Conservation (phyloP, 257 asterid genomes). For the Solanum ossicruentum region DNA sequence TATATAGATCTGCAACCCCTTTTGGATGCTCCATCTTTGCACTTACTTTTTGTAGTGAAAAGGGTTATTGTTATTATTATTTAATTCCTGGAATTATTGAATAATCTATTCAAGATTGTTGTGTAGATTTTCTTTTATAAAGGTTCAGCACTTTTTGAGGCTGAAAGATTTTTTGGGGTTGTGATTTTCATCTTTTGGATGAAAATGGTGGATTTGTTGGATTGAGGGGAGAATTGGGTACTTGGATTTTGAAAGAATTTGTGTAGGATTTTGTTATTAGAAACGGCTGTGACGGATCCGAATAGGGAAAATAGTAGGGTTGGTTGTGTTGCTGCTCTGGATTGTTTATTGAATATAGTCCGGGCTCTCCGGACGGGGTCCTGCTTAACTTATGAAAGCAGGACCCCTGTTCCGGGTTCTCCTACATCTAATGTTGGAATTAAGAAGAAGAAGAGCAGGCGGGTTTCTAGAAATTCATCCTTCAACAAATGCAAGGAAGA, state of each 20-base stretch:
- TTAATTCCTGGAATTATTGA: not conserved
- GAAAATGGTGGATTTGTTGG: not conserved
- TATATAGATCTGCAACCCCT: not conserved
- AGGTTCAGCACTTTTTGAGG: not conserved
- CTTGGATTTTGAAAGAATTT: not conserved
- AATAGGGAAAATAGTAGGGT: slow-evolving; percentile 29
- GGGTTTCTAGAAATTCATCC: slow-evolving; percentile 55
- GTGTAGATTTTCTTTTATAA: not conserved
- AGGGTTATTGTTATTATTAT: not conserved
- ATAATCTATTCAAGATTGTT: not conserved
- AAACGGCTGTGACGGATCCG: slow-evolving; percentile 48
- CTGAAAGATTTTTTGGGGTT: not conserved
- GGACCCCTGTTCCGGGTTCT: slow-evolving; percentile 72
- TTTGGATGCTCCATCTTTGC: not conserved
- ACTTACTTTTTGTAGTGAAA: not conserved
- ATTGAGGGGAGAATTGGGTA: not conserved
- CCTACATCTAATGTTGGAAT: slow-evolving; percentile 25
- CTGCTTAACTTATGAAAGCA: slow-evolving; percentile 83
- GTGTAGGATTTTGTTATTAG: not conserved
- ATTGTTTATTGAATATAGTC: slow-evolving; percentile 67
- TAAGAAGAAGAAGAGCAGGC: slow-evolving; percentile 39
- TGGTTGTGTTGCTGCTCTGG: slow-evolving; percentile 72
- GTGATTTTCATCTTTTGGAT: not conserved
- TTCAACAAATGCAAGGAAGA: slow-evolving; percentile 53
- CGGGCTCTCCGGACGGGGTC: slow-evolving; percentile 99